Percentiles rank a stretch among this genome's conserved stretches.
These are phyloP conservation scores for Musa acuminata DNA, from an alignment of 176 grass and related monocot genomes.

Conservation along the genomic window DNA sequence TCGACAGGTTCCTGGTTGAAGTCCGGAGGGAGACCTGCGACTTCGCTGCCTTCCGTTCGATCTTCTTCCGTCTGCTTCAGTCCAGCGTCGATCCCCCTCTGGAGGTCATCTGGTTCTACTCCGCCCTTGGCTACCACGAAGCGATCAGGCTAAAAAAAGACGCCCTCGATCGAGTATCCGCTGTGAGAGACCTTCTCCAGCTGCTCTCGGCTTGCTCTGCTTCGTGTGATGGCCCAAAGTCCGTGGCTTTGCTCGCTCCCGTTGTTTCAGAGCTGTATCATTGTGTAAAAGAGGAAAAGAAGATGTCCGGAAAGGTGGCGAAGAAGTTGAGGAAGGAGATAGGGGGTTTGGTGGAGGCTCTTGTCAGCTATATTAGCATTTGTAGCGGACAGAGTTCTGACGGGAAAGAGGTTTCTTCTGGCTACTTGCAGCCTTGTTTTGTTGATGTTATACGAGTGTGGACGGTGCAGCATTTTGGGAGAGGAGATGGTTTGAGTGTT, in stretches of 20 bases:
- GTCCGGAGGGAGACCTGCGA: conserved; percentile 49
- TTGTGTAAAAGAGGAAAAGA: conserved; percentile 24
- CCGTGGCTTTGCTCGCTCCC: conserved; percentile 77
- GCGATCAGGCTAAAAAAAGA: conserved; percentile 25
- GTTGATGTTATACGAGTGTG: conserved; percentile 80
- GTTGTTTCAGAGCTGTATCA: conserved; percentile 70
- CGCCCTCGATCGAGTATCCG: conserved; percentile 18
- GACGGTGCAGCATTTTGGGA: conserved; percentile 51
- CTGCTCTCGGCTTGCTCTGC: conserved; percentile 56
- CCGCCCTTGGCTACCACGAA: conserved; percentile 78
- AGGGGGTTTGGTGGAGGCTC: conserved; percentile 49
- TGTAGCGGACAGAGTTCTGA: conserved; percentile 45
- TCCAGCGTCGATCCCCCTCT: conserved; percentile 65
- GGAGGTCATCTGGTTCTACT: conserved; percentile 89
- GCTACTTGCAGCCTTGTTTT: conserved; percentile 47
- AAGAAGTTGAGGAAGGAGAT: conserved; percentile 63
- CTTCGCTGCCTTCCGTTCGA: conserved; percentile 64
- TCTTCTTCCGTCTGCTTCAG: conserved; percentile 73
- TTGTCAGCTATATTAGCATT: conserved; percentile 79
- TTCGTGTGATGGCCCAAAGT: conserved; percentile 53
- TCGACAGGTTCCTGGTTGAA: conserved; percentile 66
- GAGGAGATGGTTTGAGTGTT: conserved; percentile 44
- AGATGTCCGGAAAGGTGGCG: conserved; percentile 20
- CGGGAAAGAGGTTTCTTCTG: conserved; percentile 11
- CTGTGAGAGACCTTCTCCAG: conserved; percentile 61